Percentiles rank a stretch among this genome's conserved stretches.
Evolutionary conservation across 306 rosid genomes (phyloP).

Genomic region (Sicyos baderoa): DNA sequence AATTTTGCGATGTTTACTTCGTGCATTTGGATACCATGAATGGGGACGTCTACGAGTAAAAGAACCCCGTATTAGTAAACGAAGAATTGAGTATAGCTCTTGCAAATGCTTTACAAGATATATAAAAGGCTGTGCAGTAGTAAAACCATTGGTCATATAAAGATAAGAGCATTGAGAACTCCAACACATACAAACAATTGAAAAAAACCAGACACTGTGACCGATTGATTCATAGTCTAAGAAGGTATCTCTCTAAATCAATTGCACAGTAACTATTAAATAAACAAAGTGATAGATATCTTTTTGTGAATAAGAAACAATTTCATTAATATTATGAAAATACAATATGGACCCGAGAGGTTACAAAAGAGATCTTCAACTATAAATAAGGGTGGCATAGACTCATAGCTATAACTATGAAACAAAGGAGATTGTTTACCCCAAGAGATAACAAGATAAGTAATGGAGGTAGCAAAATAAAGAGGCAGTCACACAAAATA

Average conservation of each 20-base stretch:
- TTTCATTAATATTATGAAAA: no score
- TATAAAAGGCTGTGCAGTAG: background rate
- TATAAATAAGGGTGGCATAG: no score
- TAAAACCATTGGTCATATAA: background rate
- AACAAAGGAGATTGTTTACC: no score
- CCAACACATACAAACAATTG: background rate
- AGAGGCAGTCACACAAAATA: background rate
- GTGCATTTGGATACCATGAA: conserved; percentile 88
- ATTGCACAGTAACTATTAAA: background rate
- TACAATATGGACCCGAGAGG: no score
- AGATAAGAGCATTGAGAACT: background rate
- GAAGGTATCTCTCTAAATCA: background rate
- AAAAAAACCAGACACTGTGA: background rate
- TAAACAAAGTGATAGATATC: background rate
- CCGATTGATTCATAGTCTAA: background rate
- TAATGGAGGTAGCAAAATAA: background rate
- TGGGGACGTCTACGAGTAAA: conserved; percentile 58
- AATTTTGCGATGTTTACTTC: conserved; percentile 64
- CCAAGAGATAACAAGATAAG: no score
- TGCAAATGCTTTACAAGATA: background rate
- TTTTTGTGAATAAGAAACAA: no score
- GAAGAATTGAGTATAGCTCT: background rate
- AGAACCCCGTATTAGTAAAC: conserved; percentile 5
- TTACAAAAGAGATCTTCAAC: no score
- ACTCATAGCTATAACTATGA: no score